phyloP scores from a whole-genome alignment of 345 rosid species.

The Raphanus raphanistrum region DNA sequence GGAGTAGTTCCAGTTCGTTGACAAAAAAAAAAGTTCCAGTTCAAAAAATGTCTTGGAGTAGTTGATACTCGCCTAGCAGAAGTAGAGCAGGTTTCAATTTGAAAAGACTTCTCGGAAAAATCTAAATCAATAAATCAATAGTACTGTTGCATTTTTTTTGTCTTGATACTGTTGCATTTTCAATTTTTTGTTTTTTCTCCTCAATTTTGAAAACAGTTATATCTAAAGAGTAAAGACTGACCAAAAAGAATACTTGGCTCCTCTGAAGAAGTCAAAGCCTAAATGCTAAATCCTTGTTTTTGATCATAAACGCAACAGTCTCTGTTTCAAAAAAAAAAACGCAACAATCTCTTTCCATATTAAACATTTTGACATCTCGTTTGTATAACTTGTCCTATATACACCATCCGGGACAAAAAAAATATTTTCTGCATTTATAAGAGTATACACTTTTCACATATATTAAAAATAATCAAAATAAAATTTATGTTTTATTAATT shows the following conservation, averaged over 20 bases:
- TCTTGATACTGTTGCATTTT: slow-evolving; percentile 16
- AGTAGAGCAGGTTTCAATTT: slow-evolving; percentile 12
- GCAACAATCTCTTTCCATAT: not conserved
- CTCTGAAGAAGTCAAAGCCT: slow-evolving; percentile 47
- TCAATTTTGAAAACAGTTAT: slow-evolving; percentile 13
- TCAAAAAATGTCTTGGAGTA: not conserved
- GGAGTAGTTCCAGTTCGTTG: no score
- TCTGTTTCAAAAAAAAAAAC: no score
- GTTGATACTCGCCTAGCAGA: slow-evolving; percentile 6
- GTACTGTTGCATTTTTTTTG: no score
- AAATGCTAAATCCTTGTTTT: slow-evolving; percentile 33
- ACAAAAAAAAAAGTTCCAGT: no score
- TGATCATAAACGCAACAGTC: slow-evolving; percentile 14
- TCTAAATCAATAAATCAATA: slow-evolving; percentile 23
- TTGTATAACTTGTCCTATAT: not conserved
- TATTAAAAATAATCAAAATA: no score
- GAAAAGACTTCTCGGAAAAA: slow-evolving; percentile 7
- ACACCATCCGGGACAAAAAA: not conserved
- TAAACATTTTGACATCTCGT: not conserved
- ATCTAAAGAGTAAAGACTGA: slow-evolving; percentile 11
- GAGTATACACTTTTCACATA: no score
- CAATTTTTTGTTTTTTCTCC: not conserved
- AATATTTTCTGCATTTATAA: no score
- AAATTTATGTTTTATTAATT: no score
- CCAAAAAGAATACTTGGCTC: slow-evolving; percentile 36